Base-by-base conservation (phyloP, 345 rosid species). In the Anastatica hierochuntica region DNA sequence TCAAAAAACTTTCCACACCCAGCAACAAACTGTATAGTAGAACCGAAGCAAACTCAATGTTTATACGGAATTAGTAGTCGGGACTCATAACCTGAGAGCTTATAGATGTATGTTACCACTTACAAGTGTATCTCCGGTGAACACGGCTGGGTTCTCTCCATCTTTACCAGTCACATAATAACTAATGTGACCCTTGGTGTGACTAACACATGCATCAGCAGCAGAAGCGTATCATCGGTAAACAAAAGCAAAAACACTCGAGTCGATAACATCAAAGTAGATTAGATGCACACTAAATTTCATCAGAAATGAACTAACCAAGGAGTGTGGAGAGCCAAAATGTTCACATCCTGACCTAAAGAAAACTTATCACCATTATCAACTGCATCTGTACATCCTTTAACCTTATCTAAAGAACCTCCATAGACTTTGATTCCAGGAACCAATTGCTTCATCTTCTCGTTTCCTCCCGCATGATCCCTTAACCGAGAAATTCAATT, bases 401-500 rank as follows among this genome's bases (percentile, higher is more conserved):
- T 69, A 11, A 87, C 98, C 39, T 80, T 74, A 69, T 87, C 96
- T n/a, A 84, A 30, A 17, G 98, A 84, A 44, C 96, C 95, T 20
- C 95, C 96, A 18, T 77, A 90, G 6, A 90, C 83, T 72, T 78
- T 76, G 60, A 90, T 79, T 38, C 74, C 95, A n/a, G 87, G 84
- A 14, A 90, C 54, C 55, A 84, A 63, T 62, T 74, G 53, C 79
- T 77, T 90, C 4, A 90, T 79, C 75, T 77, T 81, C 23, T 76
- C 88, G 54, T 90, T 90, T 5, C 98, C 96, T 40, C 96, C 94
- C 4, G 96, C 89, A 68, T 90, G 98, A 72, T 87, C 96, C 98
- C 95, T 87, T 29, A 14, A 13, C 39, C 6, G 4, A 20, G 15
- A 14, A 13, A 51, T 6, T 41, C 41, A 9, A 19, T 14, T 17